Evolutionary conservation across 768 basidiomycete species (phyloP).

Genomic region (Boletus fagicola): DNA sequence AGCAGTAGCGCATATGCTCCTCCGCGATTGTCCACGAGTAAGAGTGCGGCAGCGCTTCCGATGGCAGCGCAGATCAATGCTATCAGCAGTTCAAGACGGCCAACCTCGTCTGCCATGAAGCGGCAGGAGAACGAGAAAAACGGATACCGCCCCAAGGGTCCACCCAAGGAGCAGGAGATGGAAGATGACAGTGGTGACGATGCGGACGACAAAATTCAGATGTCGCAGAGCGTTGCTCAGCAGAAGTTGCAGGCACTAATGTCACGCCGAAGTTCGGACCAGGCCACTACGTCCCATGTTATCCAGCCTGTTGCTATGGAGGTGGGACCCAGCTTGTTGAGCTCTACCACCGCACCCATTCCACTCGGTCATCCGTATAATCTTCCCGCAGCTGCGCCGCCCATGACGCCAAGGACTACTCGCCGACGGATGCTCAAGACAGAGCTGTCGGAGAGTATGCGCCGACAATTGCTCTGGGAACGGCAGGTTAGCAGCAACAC

Average conservation of each 20-base stretch:
- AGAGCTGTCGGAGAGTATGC: constrained; percentile 81
- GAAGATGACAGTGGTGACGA: constrained; percentile 62
- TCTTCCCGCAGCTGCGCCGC: constrained; percentile 59
- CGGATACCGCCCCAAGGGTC: constrained; percentile 63
- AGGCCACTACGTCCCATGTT: constrained; percentile 18
- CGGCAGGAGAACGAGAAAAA: constrained; percentile 31
- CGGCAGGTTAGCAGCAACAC: constrained; percentile 58
- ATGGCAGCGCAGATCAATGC: constrained; percentile 50
- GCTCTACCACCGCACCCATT: constrained; percentile 49
- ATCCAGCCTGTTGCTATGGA: constrained; percentile 19
- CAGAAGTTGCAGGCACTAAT: constrained; percentile 61
- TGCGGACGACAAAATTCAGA: constrained; percentile 48
- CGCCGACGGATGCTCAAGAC: constrained; percentile 79
- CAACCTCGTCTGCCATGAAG: constrained; percentile 22
- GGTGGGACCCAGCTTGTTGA: constrained; percentile 21
- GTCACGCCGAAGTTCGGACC: constrained; percentile 41
- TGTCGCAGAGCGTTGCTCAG: constrained; percentile 69
- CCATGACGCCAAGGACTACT: constrained; percentile 83
- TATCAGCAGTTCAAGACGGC: constrained; percentile 28
- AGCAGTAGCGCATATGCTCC: no score
- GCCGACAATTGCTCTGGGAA: constrained; percentile 81
- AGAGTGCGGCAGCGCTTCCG: constrained; percentile 58
- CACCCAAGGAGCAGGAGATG: constrained; percentile 62
- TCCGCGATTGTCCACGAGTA: no score
- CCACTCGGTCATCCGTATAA: constrained; percentile 69